Conservation (phyloP, 805 yeast species). For the Barnettozyma populi region DNA sequence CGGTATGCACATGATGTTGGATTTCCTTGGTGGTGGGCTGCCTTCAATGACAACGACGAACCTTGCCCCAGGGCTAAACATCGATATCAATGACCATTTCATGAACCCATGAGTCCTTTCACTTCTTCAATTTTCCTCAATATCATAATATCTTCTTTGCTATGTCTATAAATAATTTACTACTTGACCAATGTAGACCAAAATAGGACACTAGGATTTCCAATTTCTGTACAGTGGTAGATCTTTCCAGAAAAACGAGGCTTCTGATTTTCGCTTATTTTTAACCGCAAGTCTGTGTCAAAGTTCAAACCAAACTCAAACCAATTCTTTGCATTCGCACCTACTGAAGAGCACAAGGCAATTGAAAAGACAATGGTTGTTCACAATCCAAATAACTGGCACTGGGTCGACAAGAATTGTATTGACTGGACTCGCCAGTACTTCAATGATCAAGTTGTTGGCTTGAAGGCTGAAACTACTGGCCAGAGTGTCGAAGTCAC, state of each 20-base stretch:
- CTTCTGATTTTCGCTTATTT: background rate
- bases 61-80: conserved; percentile 25
- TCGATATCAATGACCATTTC: conserved; percentile 25
- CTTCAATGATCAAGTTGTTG: conserved; percentile 56
- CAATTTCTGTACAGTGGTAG: background rate
- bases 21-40: conserved; percentile 68
- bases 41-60: conserved; percentile 43
- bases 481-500: conserved; percentile 29
- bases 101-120: conserved; percentile 19
- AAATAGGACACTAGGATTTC: background rate
- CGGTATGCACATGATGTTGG: conserved; percentile 89
- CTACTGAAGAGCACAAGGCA: background rate
- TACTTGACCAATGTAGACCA: background rate
- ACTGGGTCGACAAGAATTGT: conserved; percentile 98
- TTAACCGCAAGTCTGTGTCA: background rate
- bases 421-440: conserved; percentile 83
- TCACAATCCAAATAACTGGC: conserved; percentile 98
- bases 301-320: background rate
- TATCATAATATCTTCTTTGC: background rate
- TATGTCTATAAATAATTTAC: background rate
- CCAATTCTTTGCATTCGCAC: background rate
- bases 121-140: background rate
- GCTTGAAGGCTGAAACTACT: conserved; percentile 29
- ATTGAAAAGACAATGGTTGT: conserved; percentile 60
- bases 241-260: conserved; percentile 9